These are phyloP conservation scores for Metschnikowia picachoensis DNA, from an alignment of 805 yeast genomes.

Conservation along the genomic window DNA sequence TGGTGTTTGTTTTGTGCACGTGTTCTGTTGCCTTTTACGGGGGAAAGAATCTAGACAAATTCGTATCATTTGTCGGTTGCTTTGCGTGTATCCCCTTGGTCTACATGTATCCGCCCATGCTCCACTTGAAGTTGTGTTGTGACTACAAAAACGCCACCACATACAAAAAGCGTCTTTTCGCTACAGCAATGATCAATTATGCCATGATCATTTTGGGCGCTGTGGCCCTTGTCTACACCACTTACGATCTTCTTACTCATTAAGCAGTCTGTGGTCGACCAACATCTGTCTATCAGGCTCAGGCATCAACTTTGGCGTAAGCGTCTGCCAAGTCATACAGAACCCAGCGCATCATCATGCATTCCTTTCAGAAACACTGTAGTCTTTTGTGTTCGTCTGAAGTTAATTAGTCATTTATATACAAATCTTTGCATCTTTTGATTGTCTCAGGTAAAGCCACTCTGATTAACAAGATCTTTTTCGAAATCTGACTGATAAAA, in stretches of 20 bases:
- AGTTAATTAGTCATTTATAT: no score
- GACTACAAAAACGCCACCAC: constrained; percentile 16
- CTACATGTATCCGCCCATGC: constrained; percentile 79
- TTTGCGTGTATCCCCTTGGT: constrained; percentile 85
- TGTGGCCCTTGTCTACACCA: constrained; percentile 62
- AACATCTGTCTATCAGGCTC: no score
- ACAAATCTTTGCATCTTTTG: no score
- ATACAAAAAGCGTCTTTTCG: constrained; percentile 29
- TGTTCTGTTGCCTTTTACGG: constrained; percentile 62
- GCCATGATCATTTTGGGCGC: constrained; percentile 53
- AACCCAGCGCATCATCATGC: no score
- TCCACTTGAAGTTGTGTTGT: constrained; percentile 57
- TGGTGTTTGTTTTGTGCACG: constrained; percentile 50
- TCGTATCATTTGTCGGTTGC: constrained; percentile 79
- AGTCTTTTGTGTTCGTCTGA: no score
- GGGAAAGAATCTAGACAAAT: constrained; percentile 63
- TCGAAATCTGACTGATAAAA: no score
- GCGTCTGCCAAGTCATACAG: no score
- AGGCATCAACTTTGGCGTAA: no score
- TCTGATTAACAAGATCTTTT: no score
- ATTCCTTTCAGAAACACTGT: no score
- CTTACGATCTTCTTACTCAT: constrained; percentile 29
- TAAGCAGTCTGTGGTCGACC: neutral
- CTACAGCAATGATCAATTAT: constrained; percentile 44
- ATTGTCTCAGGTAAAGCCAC: no score